phyloP scores from a whole-genome alignment of 768 basidiomycete genomes.

The Mycena leptocephala region DNA sequence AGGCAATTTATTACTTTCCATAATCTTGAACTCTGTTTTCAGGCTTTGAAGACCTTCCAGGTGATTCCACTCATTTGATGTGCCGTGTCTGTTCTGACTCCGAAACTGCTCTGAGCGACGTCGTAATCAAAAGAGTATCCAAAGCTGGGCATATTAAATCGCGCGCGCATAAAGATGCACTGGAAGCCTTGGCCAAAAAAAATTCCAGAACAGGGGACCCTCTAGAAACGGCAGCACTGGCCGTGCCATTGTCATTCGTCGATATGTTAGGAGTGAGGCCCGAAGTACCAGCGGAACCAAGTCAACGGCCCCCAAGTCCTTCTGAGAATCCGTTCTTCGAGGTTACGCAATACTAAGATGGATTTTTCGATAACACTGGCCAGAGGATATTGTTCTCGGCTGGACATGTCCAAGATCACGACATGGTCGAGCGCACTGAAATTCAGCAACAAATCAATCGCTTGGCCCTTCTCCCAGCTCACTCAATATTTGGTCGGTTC shows the following conservation, averaged over 20 bases:
- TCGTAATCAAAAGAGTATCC: neutral
- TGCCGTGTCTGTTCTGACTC: neutral
- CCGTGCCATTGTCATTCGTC: neutral
- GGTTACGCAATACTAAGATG: neutral
- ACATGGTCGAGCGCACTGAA: neutral
- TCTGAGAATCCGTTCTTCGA: neutral
- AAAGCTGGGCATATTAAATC: constrained; percentile 6
- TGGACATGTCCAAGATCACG: neutral
- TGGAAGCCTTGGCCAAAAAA: neutral
- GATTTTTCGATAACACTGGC: neutral
- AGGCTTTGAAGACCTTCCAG: neutral
- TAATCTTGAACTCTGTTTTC: neutral
- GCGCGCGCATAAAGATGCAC: neutral
- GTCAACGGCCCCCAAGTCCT: neutral
- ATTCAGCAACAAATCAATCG: constrained; percentile 8
- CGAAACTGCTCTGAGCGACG: neutral
- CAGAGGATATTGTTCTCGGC: constrained; percentile 4
- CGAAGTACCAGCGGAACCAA: neutral
- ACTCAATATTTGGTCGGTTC: constrained; percentile 4
- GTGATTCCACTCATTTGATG: neutral
- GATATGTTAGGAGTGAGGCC: neutral
- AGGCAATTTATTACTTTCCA: neutral
- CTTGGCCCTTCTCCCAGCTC: neutral
- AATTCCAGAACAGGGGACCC: too few relatives aligned
- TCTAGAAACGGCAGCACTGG: neutral